These are phyloP conservation scores for Rhodamnia rubescens DNA, from an alignment of 345 rosid genomes.

Conservation along the genomic window DNA sequence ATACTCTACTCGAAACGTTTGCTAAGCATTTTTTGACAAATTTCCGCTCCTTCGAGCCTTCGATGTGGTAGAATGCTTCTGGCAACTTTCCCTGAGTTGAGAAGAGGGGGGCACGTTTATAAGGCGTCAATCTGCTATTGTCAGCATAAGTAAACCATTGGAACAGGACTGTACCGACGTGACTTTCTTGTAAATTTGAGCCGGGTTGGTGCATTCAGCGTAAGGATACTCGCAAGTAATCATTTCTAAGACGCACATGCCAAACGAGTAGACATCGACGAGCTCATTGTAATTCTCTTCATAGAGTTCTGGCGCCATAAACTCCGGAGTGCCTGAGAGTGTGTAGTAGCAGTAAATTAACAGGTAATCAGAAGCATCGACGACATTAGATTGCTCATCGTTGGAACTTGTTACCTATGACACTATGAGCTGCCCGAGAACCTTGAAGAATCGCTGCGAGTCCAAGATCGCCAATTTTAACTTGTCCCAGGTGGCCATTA, in stretches of 20 bases:
- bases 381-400: background rate
- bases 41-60: constrained; percentile 44
- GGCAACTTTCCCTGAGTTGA: constrained; percentile 71
- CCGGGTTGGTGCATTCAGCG: constrained; percentile 77
- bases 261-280: constrained; percentile 84
- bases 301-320: constrained; percentile 96
- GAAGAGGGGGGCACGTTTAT: background rate
- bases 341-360: background rate
- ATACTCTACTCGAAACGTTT: constrained; percentile 54
- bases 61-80: constrained; percentile 51
- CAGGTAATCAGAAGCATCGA: background rate
- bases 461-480: constrained; percentile 91
- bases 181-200: constrained; percentile 96
- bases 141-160: background rate
- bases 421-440: constrained; percentile 71
- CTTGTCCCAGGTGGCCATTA: constrained; percentile 86
- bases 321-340: constrained; percentile 79
- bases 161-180: constrained; percentile 35
- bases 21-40: constrained; percentile 76
- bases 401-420: constrained; percentile 36
- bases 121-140: background rate
- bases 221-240: constrained; percentile 84
- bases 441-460: constrained; percentile 71
- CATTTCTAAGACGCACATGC: constrained; percentile 94
- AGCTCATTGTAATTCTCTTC: constrained; percentile 90